Percentiles rank a stretch among this genome's conserved stretches.
Conservation (phyloP, 139 green algal species). For the Chlamydomonas sp. region DNA sequence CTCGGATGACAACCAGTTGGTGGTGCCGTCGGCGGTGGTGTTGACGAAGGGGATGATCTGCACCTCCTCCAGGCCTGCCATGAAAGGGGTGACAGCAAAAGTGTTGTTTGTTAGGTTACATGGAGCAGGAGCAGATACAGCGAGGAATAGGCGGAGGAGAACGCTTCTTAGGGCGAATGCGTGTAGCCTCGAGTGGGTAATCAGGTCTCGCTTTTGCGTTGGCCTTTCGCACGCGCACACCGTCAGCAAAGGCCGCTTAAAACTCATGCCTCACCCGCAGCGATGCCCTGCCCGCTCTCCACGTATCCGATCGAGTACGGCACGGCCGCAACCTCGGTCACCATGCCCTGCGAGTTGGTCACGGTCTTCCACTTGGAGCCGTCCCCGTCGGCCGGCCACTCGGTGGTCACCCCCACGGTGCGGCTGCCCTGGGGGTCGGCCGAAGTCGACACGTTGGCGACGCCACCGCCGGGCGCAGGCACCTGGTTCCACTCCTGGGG, state of each 20-base stretch:
- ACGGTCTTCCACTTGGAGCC: background rate
- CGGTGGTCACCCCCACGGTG: background rate
- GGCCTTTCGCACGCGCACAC: too few species aligned
- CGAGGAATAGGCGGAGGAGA: too few species aligned
- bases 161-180: too few species aligned
- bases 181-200: too few species aligned
- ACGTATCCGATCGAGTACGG: slow-evolving; percentile 17
- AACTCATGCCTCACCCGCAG: too few species aligned
- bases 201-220: too few species aligned
- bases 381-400: background rate
- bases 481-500: background rate
- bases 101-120: too few species aligned
- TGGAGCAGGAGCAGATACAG: too few species aligned
- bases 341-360: slow-evolving; percentile 7
- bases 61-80: slow-evolving; percentile 27
- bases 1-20: background rate
- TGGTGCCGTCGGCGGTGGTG: too few species aligned
- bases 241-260: too few species aligned
- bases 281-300: slow-evolving; percentile 29
- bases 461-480: too few species aligned
- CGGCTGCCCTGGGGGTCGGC: background rate
- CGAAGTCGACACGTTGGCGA: background rate
- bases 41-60: too few species aligned
- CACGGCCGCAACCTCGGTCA: background rate
- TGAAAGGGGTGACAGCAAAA: background rate